These are phyloP conservation scores for Cyphellophora europaea DNA, from an alignment of 2,329 filamentous ascomycete genomes.

Conservation along the genomic window DNA sequence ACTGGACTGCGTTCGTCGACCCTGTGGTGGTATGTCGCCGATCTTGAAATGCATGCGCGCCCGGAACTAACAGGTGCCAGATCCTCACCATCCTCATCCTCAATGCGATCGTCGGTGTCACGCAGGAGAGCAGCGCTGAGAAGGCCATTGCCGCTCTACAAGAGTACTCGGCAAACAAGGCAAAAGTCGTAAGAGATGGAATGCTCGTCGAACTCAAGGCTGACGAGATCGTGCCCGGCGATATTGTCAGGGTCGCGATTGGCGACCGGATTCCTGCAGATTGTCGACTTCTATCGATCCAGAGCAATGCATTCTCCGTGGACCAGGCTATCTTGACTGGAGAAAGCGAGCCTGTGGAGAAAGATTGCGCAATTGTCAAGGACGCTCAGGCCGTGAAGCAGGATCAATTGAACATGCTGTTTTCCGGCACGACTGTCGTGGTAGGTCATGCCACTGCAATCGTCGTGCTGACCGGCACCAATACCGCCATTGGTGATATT, in stretches of 20 bases:
- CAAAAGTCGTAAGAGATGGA: constrained; percentile 83
- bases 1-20: constrained; percentile 96
- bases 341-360: constrained; percentile 93
- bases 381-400: constrained; percentile 88
- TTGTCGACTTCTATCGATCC: constrained; percentile 78
- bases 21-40: constrained; percentile 89
- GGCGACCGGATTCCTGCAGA: constrained; percentile 93
- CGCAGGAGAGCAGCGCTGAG: constrained; percentile 96
- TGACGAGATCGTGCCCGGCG: constrained; percentile 93
- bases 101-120: constrained; percentile 94
- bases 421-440: constrained; percentile 95
- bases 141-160: constrained; percentile 97
- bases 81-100: constrained; percentile 95
- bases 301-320: constrained; percentile 94
- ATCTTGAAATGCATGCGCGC: constrained; percentile 34
- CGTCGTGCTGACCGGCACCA: constrained; percentile 79
- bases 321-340: constrained; percentile 97
- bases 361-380: constrained; percentile 60
- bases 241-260: constrained; percentile 78
- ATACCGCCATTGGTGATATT: constrained; percentile 94
- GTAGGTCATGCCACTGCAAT: constrained; percentile 86
- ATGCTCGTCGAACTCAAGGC: constrained; percentile 76
- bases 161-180: constrained; percentile 97
- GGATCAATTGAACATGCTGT: constrained; percentile 95
- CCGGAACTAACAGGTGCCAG: no score